Evolutionary conservation across 1,284 basidiomycete genomes (phyloP).

Genomic region (Mrakiaceae sp.): DNA sequence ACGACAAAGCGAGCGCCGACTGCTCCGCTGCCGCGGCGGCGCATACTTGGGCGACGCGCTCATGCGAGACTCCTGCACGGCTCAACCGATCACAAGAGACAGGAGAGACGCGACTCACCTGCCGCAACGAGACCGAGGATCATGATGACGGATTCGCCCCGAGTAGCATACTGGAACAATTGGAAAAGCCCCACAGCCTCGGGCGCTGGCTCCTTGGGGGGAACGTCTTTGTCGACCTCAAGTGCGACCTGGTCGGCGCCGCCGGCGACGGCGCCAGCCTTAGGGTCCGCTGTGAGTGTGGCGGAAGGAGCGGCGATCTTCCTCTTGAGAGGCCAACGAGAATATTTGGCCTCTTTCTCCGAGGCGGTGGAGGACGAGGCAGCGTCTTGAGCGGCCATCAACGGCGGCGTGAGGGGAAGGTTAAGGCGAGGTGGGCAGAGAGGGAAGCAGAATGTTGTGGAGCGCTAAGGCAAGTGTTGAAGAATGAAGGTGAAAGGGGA

Average conservation of each 20-base stretch:
- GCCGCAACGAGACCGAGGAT: slow-evolving; percentile 31
- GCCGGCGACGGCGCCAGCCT: slow-evolving; percentile 15
- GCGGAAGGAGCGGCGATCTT: too few species aligned
- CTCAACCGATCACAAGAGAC: background rate
- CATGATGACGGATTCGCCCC: slow-evolving; percentile 27
- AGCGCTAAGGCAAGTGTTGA: too few species aligned
- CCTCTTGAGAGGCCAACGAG: background rate
- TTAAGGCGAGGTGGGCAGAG: too few species aligned
- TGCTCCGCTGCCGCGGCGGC: background rate
- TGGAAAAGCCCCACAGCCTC: slow-evolving; percentile 4
- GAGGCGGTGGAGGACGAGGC: background rate
- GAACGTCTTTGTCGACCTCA: background rate
- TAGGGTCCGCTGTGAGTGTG: background rate
- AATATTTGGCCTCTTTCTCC: background rate
- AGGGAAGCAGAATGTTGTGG: too few species aligned
- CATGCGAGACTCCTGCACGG: background rate
- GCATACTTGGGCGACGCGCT: background rate
- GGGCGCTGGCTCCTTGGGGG: background rate
- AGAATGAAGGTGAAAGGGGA: too few species aligned
- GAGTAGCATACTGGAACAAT: slow-evolving; percentile 21
- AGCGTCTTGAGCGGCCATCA: too few species aligned
- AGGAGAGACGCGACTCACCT: slow-evolving; percentile 17
- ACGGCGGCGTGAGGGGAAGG: too few species aligned
- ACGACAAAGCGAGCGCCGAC: background rate
- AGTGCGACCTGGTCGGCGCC: background rate